These are phyloP conservation scores for Coniella vitis DNA, from an alignment of 2,329 filamentous ascomycete genomes.

Conservation along the genomic window DNA sequence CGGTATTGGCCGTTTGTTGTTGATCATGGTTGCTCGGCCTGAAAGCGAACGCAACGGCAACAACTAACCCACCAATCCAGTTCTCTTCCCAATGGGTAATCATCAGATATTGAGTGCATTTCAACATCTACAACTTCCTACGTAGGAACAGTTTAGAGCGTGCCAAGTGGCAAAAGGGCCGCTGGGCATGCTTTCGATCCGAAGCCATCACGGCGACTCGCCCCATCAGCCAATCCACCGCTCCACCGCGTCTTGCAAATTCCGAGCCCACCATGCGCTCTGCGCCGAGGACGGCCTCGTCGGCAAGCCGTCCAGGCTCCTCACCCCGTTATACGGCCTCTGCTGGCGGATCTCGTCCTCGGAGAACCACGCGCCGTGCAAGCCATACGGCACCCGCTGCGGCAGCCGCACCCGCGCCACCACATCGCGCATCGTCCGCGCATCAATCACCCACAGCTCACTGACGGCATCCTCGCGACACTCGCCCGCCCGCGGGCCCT, in stretches of 20 bases:
- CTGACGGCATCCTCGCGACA: constrained; percentile 39
- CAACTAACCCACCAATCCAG: no score
- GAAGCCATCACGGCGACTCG: no score
- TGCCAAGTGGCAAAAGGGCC: no score
- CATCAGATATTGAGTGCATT: no score
- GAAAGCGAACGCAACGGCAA: no score
- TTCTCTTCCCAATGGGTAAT: no score
- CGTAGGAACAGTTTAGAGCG: no score
- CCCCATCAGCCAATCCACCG: no score
- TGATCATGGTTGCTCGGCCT: no score
- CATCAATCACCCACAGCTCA: constrained; percentile 65
- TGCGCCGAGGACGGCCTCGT: neutral
- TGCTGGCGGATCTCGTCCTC: constrained; percentile 46
- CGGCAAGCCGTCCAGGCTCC: neutral
- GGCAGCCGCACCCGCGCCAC: constrained; percentile 53
- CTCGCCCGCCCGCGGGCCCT: constrained; percentile 40
- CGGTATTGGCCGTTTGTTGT: no score
- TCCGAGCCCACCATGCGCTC: neutral
- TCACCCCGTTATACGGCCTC: constrained; percentile 21
- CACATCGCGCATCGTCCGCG: constrained; percentile 53
- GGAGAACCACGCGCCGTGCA: constrained; percentile 58
- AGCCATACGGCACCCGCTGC: constrained; percentile 62
- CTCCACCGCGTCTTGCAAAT: constrained; percentile 6
- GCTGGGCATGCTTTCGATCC: no score
- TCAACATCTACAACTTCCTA: no score